Percentiles rank a stretch among this genome's conserved stretches.
phyloP scores from a whole-genome alignment of 2,329 filamentous ascomycete genomes.

The Cladophialophora yegresii region DNA sequence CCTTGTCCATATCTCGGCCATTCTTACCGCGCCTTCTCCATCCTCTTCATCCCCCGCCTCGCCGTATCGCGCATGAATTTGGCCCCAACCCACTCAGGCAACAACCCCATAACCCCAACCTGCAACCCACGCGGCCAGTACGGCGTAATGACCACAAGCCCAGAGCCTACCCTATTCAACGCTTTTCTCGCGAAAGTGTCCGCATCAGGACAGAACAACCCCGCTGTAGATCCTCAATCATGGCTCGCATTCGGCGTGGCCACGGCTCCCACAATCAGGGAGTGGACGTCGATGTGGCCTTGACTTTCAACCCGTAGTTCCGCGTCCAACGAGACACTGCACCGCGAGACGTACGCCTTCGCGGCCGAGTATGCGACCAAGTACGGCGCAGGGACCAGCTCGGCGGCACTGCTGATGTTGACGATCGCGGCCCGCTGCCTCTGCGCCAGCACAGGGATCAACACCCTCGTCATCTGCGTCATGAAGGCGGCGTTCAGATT shows the following conservation, averaged over 20 bases:
- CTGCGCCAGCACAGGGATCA: neutral
- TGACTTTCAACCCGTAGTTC: neutral
- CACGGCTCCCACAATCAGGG: neutral
- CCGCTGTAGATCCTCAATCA: neutral
- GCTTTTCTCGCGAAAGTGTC: neutral
- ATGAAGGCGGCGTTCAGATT: conserved; percentile 2
- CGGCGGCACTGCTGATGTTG: conserved; percentile 1
- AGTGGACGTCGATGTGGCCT: conserved; percentile 1
- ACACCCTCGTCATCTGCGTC: conserved; percentile 3
- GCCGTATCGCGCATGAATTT: neutral
- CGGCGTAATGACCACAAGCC: neutral
- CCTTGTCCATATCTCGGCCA: neutral
- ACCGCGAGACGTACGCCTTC: conserved; percentile 1
- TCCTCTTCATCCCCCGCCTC: neutral
- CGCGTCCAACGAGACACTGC: neutral
- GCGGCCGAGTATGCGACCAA: neutral
- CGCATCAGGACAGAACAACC: neutral
- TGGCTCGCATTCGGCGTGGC: neutral
- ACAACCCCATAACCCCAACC: neutral
- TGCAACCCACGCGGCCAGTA: conserved; percentile 6
- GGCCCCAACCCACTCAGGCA: neutral
- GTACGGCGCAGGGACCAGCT: conserved; percentile 1
- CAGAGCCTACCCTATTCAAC: neutral
- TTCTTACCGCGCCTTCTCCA: neutral
- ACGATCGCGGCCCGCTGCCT: neutral